phyloP scores from a whole-genome alignment of 805 yeast genomes.

The Kodamaea neixiangensis region DNA sequence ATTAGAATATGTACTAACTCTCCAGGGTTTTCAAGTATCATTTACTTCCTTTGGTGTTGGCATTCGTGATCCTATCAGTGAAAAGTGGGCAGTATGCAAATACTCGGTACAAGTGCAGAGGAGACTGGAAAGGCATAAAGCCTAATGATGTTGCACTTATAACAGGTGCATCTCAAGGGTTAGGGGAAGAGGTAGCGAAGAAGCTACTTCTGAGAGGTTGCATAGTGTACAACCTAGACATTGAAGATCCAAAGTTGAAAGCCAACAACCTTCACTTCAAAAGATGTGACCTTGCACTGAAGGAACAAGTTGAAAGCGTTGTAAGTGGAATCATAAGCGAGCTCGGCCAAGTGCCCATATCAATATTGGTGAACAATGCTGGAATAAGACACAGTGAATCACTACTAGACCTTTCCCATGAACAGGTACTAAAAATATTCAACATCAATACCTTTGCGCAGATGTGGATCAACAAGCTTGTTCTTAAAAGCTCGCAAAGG shows the following conservation, averaged over 20 bases:
- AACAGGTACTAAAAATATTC: slow-evolving; percentile 26
- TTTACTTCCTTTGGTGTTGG: neutral
- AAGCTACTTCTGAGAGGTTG: slow-evolving; percentile 20
- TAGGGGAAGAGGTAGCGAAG: slow-evolving; percentile 46
- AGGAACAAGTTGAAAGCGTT: slow-evolving; percentile 14
- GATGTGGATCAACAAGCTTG: slow-evolving; percentile 23
- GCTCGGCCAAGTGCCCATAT: slow-evolving; percentile 16
- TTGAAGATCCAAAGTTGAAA: slow-evolving; percentile 16
- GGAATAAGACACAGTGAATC: slow-evolving; percentile 44
- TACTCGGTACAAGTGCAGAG: slow-evolving; percentile 6
- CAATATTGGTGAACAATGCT: slow-evolving; percentile 49
- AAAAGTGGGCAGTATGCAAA: neutral
- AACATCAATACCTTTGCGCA: slow-evolving; percentile 36
- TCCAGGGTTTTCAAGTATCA: neutral
- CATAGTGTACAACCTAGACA: slow-evolving; percentile 35
- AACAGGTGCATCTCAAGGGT: slow-evolving; percentile 55
- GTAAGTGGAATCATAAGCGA: slow-evolving; percentile 16
- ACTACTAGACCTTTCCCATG: slow-evolving; percentile 24
- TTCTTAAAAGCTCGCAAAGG: slow-evolving; percentile 16
- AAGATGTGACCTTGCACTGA: slow-evolving; percentile 26
- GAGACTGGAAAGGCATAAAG: slow-evolving; percentile 6
- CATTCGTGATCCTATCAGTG: neutral
- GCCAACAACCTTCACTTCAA: slow-evolving; percentile 21
- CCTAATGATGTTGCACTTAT: slow-evolving; percentile 30
- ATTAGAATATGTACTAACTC: neutral